These are phyloP conservation scores for Hymenoscyphus repandus DNA, from an alignment of 2,329 filamentous ascomycete genomes.

Conservation along the genomic window DNA sequence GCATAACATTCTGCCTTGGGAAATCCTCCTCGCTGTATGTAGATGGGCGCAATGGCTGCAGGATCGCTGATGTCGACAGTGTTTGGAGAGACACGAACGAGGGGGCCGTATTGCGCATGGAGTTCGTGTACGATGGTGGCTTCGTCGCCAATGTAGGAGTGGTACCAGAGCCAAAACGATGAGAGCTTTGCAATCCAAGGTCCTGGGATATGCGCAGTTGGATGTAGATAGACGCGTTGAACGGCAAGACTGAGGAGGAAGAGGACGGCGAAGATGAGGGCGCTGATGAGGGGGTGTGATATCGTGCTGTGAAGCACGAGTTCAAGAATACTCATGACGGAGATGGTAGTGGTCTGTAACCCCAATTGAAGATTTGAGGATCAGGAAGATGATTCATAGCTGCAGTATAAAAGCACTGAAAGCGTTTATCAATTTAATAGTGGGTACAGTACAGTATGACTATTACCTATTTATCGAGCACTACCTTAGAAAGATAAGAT, in stretches of 20 bases:
- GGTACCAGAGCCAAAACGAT: constrained; percentile 31
- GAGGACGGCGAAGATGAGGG: background rate
- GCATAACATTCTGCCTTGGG: constrained; percentile 45
- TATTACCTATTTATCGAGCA: no score
- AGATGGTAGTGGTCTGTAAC: no score
- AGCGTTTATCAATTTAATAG: no score
- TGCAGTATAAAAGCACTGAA: no score
- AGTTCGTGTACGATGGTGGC: constrained; percentile 20
- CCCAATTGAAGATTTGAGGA: no score
- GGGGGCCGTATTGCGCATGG: constrained; percentile 30
- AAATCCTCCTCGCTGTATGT: constrained; percentile 47
- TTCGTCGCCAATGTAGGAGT: constrained; percentile 35
- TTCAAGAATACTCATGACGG: background rate
- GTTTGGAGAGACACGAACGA: constrained; percentile 32
- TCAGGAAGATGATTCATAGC: no score
- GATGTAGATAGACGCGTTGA: constrained; percentile 35
- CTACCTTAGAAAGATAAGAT: no score
- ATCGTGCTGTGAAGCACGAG: background rate
- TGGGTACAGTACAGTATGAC: no score
- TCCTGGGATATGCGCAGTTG: constrained; percentile 36
- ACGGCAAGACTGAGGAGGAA: constrained; percentile 16
- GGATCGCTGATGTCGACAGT: constrained; percentile 32
- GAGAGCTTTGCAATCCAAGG: constrained; percentile 32
- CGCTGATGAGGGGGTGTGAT: background rate
- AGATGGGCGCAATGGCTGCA: constrained; percentile 39